Evolutionary conservation across 768 basidiomycete species (phyloP).

Genomic region (Flagelloscypha sp.): DNA sequence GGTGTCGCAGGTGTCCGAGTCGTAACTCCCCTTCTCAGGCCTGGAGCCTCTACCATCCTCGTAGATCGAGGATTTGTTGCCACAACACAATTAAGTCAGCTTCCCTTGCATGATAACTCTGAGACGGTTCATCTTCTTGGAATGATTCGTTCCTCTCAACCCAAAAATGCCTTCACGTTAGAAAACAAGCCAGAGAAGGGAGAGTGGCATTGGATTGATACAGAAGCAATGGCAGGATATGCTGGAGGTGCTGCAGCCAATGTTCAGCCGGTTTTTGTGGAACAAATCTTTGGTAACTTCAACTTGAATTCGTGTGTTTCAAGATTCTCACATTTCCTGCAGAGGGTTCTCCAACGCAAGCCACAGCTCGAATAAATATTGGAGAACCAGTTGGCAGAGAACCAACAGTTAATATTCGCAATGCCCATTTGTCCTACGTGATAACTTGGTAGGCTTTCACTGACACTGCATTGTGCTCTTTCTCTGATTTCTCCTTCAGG

Average conservation of each 20-base stretch:
- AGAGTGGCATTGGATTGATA: constrained; percentile 91
- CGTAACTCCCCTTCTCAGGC: constrained; percentile 76
- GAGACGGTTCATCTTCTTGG: constrained; percentile 71
- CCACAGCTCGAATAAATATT: constrained; percentile 42
- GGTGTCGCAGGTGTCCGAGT: constrained; percentile 84
- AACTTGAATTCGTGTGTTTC: background rate
- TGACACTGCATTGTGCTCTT: too few species aligned
- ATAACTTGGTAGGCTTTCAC: constrained; percentile 74
- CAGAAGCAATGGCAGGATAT: constrained; percentile 68
- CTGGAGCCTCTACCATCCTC: constrained; percentile 75
- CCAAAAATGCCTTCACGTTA: constrained; percentile 76
- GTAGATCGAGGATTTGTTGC: constrained; percentile 92
- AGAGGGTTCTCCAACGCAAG: constrained; percentile 86
- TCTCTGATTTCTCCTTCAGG: too few species aligned
- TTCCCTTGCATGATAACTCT: constrained; percentile 26
- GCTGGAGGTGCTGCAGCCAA: constrained; percentile 63
- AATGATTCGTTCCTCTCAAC: constrained; percentile 76
- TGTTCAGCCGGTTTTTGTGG: constrained; percentile 85
- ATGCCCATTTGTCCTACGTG: constrained; percentile 92
- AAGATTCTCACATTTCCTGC: constrained; percentile 6
- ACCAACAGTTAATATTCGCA: constrained; percentile 79
- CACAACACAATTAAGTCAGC: constrained; percentile 29
- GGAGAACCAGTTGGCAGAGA: constrained; percentile 83
- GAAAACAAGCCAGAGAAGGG: constrained; percentile 74
- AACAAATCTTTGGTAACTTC: constrained; percentile 79